Base-by-base conservation (phyloP, 2,329 filamentous ascomycete species). In the Harringtonia lauricola region DNA sequence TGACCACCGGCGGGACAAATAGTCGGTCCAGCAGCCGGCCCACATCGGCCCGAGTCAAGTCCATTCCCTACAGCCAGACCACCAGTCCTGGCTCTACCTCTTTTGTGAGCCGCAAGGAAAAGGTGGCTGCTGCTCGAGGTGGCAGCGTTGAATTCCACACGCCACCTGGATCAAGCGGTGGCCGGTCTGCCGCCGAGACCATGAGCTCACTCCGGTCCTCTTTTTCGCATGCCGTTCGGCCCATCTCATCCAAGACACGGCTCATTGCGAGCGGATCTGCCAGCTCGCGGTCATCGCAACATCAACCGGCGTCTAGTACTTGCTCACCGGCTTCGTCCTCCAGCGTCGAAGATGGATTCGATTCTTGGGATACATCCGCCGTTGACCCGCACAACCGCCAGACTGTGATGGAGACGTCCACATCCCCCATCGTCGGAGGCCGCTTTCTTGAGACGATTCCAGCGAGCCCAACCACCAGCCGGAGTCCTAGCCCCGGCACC, bases 351-450 rank as follows among this genome's bases (percentile, higher is more conserved):
- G 79, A 83, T 48, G 74, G 76, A 2, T 86, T 87, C 53, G 83
- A 86, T 53, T 79, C 73, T 3, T 87, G 83, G 83, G 82, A 87
- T 54, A 85, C 80, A 0, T 83, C 80, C 1, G 67, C 70, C 1
- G 78, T 86, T 2, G 80, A 82, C 51, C 63, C 73, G 3, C 74
- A 80, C 50, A 74, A 71, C 51, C 71, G 76, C 24, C 74, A 80
- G 52, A 69, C 71, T 3, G 71, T 79, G 1, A 55, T 76, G 41
- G 72, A 72, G 42, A 61, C 67, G 12, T 66, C 68, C 21, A 64
- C 65, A 14, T 65, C 65, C 36, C 55, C 66, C 24, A 22, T 41
- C 17, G 64, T 66, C 4, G 33, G 33, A 19, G 34, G 19, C 29
- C 70, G 70, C 26, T 72, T 73, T 42, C 67, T 89, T 7, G 83